phyloP scores from a whole-genome alignment of 768 basidiomycete genomes.

The Calocera cornea region DNA sequence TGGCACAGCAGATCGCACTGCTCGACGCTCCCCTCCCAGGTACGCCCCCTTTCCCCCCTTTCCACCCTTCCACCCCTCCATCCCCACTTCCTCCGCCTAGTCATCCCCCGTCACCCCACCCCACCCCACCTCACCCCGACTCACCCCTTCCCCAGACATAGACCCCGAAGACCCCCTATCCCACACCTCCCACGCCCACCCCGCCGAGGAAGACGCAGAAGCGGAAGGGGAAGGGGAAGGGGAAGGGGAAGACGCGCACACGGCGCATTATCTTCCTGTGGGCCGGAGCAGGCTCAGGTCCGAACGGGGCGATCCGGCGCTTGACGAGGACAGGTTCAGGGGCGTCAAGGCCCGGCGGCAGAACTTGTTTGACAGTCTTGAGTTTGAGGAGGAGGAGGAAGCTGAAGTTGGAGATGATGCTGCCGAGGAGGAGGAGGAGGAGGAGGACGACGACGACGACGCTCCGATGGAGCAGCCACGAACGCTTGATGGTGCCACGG shows the following conservation, averaged over 20 bases:
- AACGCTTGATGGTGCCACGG: constrained; percentile 11
- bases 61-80: no score
- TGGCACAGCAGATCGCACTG: neutral
- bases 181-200: constrained; percentile 10
- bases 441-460: constrained; percentile 11
- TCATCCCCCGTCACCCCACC: no score
- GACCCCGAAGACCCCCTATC: neutral
- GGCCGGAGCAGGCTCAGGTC: constrained; percentile 10
- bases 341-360: constrained; percentile 16
- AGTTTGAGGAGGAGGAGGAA: constrained; percentile 16
- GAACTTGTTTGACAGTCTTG: constrained; percentile 17
- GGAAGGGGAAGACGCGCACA: constrained; percentile 19
- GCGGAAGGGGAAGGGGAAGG: constrained; percentile 17
- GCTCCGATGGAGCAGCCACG: neutral
- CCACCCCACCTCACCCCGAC: no score
- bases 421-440: constrained; percentile 17
- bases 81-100: no score
- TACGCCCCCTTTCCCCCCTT: no score
- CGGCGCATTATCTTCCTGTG: neutral
- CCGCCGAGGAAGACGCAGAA: constrained; percentile 24
- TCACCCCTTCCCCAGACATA: neutral
- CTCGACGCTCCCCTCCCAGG: neutral
- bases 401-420: constrained; percentile 9
- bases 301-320: constrained; percentile 7
- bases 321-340: constrained; percentile 20